Base-by-base conservation (phyloP, 257 asterid genomes). In the Solanum infundibuliforme region DNA sequence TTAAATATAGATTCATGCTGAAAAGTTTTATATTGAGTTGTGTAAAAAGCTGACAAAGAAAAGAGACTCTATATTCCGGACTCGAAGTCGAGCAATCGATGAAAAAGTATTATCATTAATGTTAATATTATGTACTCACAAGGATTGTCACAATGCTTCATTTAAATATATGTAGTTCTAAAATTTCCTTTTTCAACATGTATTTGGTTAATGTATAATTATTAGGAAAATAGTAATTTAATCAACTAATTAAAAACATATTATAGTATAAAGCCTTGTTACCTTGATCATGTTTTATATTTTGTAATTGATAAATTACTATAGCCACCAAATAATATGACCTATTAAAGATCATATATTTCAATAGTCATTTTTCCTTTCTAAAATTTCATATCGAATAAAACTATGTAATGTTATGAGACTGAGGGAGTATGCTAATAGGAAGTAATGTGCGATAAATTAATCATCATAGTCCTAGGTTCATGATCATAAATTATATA, bases 1-100 rank as follows among this genome's bases (percentile, higher is more conserved):
- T 0, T 69, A 66, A 25, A 68, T 12, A 68, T 27, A 71, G 6
- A 8, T 71, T 69, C 12, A 31, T 8, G 3, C 1, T 8, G 23
- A 4, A 7, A 71, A 8, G 12, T 31, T 2, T 16, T 31, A 71
- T 4, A 71, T 31, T 7, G 7, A 2, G 2, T 0, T 7, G 73
- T 2, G 2, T 68, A 29, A 68, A 27, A 4, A 0, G 3, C 1
- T 68, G 5, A 29, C 0, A 27, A 68, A 68, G 11, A 68, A 27
- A 29, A 27, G 5, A 12, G 2, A 12, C 2, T 25, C 1, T 13
- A 66, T 27, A 25, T 12, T 0, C 35, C n/a, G 2, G 0, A 1
- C 1, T 60, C 29, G 13, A 60, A 55, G 23, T 52, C 1, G 12
- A 7, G 27, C 6, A 2, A 48, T 55, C 11, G 66, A 21, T 21